A percentile compares a stretch with the other conserved stretches of the same genome.
Conservation (phyloP, 176 grass and related monocot species). For the Rhynchospora pubera region DNA sequence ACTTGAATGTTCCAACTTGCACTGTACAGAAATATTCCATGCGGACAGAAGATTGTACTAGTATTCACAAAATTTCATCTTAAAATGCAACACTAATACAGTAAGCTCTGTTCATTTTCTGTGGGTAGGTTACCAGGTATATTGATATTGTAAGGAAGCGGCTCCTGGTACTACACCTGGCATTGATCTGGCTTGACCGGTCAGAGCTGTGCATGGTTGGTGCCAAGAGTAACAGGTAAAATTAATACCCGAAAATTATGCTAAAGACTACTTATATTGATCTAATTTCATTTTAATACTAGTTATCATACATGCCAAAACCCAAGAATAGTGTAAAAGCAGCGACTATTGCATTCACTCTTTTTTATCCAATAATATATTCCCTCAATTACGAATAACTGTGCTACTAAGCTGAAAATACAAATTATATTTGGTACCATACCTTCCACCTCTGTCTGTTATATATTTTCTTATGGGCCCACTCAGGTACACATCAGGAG, state of each 20-base stretch:
- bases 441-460: conserved; percentile 91
- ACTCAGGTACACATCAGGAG: conserved; percentile 94
- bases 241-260: neutral
- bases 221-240: neutral
- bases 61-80: neutral
- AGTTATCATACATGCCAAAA: neutral
- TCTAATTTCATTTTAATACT: neutral
- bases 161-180: neutral
- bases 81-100: neutral
- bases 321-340: neutral
- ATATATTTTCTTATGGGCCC: conserved; percentile 96
- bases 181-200: neutral
- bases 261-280: neutral
- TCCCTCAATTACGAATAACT: neutral
- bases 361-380: neutral
- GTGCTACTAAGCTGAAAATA: neutral
- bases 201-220: neutral
- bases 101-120: neutral
- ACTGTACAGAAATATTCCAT: neutral
- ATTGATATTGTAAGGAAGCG: neutral
- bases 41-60: neutral
- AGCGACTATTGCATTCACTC: neutral
- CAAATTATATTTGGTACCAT: conserved; percentile 16
- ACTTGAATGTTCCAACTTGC: neutral
- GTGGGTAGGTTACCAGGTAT: neutral